phyloP scores from a whole-genome alignment of 2,329 filamentous ascomycete species.

The Ophiocordyceps sinensis region DNA sequence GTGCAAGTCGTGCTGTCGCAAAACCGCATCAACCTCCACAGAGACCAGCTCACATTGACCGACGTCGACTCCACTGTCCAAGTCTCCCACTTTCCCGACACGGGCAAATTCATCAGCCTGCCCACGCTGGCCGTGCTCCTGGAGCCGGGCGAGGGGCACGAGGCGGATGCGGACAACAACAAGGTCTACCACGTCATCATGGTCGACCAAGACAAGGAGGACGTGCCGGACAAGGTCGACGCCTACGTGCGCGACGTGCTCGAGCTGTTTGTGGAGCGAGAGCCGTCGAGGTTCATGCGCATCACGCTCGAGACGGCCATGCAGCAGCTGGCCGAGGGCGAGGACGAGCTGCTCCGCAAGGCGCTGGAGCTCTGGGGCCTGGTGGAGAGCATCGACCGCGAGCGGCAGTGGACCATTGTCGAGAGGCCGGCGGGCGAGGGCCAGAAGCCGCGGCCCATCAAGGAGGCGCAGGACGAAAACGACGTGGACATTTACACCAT shows the following conservation, averaged over 20 bases:
- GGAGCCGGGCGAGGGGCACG: slow-evolving; percentile 21
- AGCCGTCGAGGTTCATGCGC: slow-evolving; percentile 45
- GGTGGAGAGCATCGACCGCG: slow-evolving; percentile 50
- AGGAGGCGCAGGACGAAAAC: slow-evolving; percentile 30
- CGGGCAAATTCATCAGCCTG: slow-evolving; percentile 27
- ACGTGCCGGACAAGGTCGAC: slow-evolving; percentile 44
- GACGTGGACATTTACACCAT: slow-evolving; percentile 45
- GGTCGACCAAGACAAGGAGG: slow-evolving; percentile 46
- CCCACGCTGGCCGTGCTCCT: slow-evolving; percentile 17
- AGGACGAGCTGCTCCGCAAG: slow-evolving; percentile 40
- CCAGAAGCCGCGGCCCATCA: slow-evolving; percentile 29
- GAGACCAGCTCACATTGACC: slow-evolving; percentile 32
- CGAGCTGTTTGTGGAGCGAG: slow-evolving; percentile 41
- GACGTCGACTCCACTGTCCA: slow-evolving; percentile 37
- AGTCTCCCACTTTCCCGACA: slow-evolving; percentile 43
- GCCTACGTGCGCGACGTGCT: slow-evolving; percentile 45
- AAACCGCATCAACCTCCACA: slow-evolving; percentile 40
- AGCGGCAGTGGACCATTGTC: slow-evolving; percentile 45
- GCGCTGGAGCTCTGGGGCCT: slow-evolving; percentile 51
- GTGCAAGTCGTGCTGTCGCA: slow-evolving; percentile 49
- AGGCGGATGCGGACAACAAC: slow-evolving; percentile 17
- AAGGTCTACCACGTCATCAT: slow-evolving; percentile 30
- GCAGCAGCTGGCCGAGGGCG: slow-evolving; percentile 27
- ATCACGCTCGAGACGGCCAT: slow-evolving; percentile 41
- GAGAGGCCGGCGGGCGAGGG: slow-evolving; percentile 29